Base-by-base conservation (phyloP, 1,284 basidiomycete species). In the Ceratobasidium sp. region DNA sequence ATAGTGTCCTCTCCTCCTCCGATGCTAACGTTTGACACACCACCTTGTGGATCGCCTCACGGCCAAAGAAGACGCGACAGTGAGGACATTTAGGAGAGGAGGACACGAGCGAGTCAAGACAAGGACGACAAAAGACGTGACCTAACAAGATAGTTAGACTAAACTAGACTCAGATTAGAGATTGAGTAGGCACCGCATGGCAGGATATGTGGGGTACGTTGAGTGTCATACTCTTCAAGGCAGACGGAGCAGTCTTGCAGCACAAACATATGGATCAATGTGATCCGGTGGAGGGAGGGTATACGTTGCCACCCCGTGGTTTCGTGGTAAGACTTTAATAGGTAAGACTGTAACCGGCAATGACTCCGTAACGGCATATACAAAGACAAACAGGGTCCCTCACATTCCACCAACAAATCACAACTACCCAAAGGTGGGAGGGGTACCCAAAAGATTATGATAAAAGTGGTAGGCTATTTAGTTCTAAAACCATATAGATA, bases 41-140 rank as follows among this genome's bases (percentile, higher is more conserved):
- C 3, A 69, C 44, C 44, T 57, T 69, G 1, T 53, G 66, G 19
- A 69, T 48, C 0, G 51, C 36, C 1, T 44, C n/a, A 4, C 24
- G 11, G 8, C 31, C 41, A 44, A 45, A 69, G 4, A 24, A 5
- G 15, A 44, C 24, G 27, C 66, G 66, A 27, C 66, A 69, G 54
- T 56, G 57, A 29, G 66, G 66, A 59, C 66, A 69, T 9, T 31
- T 69, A n/a, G 27, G 66, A 8, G 54, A 31, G 4, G 66, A 69
- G 4, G 36, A 5, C 17, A 19, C 15, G 15, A 69, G 53, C 11
- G 66, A 47, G 3, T 56, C 66, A 27, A 69, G 66, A n/a, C 66
- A 69, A 22, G 54, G 27, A 9, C 54, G 66, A 33, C 66, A 69
- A 29, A 57, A 69, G 22, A 69, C 66, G 41, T 69, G 66, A 31